phyloP scores from a whole-genome alignment of 805 yeast species.

The Diddensiella transvaalensis region DNA sequence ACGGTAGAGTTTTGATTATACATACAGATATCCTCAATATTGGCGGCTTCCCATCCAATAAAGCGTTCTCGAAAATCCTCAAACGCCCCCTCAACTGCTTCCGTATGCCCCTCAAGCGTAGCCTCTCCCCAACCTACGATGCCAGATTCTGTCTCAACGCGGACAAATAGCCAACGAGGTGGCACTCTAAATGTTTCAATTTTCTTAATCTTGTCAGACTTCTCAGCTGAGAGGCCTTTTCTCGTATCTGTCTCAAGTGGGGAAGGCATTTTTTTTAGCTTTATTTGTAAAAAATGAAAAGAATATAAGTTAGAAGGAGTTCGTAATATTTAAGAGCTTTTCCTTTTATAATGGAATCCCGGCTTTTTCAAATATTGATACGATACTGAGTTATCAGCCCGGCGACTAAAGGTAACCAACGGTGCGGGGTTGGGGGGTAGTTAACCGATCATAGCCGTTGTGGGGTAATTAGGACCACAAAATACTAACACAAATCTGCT shows the following conservation, averaged over 20 bases:
- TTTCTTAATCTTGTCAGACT: constrained; percentile 19
- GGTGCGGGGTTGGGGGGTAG: not conserved
- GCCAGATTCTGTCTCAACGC: constrained; percentile 29
- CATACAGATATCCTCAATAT: constrained; percentile 31
- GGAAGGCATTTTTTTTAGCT: constrained; percentile 4
- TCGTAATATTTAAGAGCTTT: not conserved
- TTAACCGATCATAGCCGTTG: not conserved
- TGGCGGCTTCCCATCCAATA: constrained; percentile 32
- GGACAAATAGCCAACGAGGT: constrained; percentile 32
- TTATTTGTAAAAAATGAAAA: not conserved
- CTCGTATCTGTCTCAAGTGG: constrained; percentile 5
- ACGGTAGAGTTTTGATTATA: too few species aligned
- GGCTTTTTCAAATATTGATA: too few species aligned
- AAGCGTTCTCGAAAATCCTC: constrained; percentile 31
- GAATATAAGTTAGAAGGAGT: not conserved
- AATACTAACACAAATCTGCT: too few species aligned
- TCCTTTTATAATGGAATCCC: not conserved
- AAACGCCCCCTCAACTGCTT: constrained; percentile 34
- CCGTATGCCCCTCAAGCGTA: constrained; percentile 33
- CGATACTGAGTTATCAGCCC: too few species aligned
- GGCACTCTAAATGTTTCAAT: constrained; percentile 32
- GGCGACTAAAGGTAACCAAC: too few species aligned
- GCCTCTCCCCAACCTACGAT: constrained; percentile 34
- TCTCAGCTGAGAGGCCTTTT: constrained; percentile 2
- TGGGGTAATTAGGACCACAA: too few species aligned